Percentiles rank a stretch among this genome's conserved stretches.
Conservation (phyloP, 257 asterid genomes). For the Plectranthus barbatus region DNA sequence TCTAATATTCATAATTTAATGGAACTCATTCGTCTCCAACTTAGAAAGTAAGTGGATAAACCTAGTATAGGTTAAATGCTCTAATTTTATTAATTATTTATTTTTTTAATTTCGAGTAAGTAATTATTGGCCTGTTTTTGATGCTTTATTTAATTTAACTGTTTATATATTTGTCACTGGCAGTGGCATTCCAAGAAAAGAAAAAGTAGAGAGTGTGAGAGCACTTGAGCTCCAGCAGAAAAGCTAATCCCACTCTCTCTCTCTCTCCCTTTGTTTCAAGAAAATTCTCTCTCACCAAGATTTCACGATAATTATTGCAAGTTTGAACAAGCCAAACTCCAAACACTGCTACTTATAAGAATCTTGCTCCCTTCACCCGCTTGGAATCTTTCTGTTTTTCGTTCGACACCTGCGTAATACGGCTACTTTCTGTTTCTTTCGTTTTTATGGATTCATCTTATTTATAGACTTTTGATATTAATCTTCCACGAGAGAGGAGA, state of each 20-base stretch:
- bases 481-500: conserved; percentile 13
- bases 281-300: conserved; percentile 18
- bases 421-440: conserved; percentile 14
- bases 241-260: conserved; percentile 3
- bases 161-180: not conserved
- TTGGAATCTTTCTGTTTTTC: not conserved
- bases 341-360: not conserved
- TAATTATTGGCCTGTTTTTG: no score
- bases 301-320: not conserved
- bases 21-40: no score
- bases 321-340: not conserved
- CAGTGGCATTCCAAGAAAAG: not conserved
- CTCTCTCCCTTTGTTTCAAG: conserved; percentile 11
- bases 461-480: conserved; percentile 13
- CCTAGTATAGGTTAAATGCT: no score
- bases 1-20: not conserved
- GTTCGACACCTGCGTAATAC: conserved; percentile 1
- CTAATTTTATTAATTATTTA: no score
- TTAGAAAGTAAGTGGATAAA: no score
- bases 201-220: not conserved
- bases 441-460: conserved; percentile 29
- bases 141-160: not conserved
- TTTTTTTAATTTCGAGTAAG: no score
- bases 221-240: conserved; percentile 21
- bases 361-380: conserved; percentile 9